Percentiles rank a stretch among this genome's conserved stretches.
These are phyloP conservation scores for Pterocarpus santalinus DNA, from an alignment of 306 rosid species.

Conservation along the genomic window DNA sequence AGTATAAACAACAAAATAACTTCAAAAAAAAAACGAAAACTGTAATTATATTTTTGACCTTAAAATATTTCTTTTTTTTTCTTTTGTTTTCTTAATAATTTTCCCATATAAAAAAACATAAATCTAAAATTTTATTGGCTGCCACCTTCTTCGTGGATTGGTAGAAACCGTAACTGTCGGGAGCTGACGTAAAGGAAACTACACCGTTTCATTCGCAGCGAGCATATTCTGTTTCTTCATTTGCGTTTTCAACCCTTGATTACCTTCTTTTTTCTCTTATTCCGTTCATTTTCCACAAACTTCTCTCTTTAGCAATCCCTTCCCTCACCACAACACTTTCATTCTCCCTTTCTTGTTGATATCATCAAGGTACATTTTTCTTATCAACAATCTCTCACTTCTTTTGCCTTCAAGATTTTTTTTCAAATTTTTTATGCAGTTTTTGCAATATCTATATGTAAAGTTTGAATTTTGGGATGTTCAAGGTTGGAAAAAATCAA, in stretches of 20 bases:
- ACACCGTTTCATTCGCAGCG: slow-evolving; percentile 21
- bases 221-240: slow-evolving; percentile 22
- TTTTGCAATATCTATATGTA: background rate
- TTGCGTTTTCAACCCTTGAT: background rate
- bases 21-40: no score
- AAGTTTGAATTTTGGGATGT: slow-evolving; percentile 15
- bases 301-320: slow-evolving; percentile 16
- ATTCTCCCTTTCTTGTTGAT: background rate
- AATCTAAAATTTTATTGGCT: background rate
- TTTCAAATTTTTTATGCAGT: background rate
- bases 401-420: background rate
- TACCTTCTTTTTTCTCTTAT: background rate
- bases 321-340: slow-evolving; percentile 14
- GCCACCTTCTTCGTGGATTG: background rate
- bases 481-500: slow-evolving; percentile 25
- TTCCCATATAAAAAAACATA: background rate
- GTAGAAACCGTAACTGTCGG: background rate
- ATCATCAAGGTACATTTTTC: slow-evolving; percentile 37
- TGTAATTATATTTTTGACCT: no score
- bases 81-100: background rate
- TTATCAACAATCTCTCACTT: background rate
- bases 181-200: background rate
- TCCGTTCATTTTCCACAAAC: slow-evolving; percentile 21
- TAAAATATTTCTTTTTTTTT: no score
- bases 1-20: no score